A percentile compares a stretch with the other conserved stretches of the same genome.
Evolutionary conservation across 179 eudicot genomes (phyloP).

Genomic region (Dionaea muscipula): DNA sequence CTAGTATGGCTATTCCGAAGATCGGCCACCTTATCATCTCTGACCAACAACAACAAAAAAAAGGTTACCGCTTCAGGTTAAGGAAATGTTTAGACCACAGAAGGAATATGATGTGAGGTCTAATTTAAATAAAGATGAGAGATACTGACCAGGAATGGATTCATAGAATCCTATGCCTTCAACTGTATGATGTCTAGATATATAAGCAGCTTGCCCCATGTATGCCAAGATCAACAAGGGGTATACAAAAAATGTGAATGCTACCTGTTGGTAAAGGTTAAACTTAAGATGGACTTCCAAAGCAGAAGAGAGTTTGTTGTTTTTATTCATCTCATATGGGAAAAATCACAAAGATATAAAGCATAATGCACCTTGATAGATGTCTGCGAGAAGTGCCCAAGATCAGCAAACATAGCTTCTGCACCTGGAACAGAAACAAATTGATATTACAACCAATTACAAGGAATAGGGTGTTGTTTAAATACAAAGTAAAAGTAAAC

Average conservation of each 20-base stretch:
- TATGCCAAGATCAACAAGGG: slow-evolving; percentile 86
- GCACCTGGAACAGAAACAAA: slow-evolving; percentile 39
- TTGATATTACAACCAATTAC: slow-evolving; percentile 5
- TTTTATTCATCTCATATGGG: too few species aligned
- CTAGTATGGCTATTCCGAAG: slow-evolving; percentile 19
- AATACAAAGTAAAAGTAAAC: background rate
- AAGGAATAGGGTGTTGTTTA: background rate
- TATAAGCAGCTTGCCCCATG: slow-evolving; percentile 97
- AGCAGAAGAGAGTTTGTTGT: too few species aligned
- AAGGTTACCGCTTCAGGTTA: background rate
- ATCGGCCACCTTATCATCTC: background rate
- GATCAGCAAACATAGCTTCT: slow-evolving; percentile 97
- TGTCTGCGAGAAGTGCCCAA: slow-evolving; percentile 79
- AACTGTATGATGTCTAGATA: slow-evolving; percentile 58
- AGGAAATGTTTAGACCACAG: background rate
- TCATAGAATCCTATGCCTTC: slow-evolving; percentile 64
- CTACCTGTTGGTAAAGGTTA: slow-evolving; percentile 38
- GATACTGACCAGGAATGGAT: slow-evolving; percentile 44
- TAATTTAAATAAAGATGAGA: background rate
- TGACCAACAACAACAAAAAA: too few species aligned
- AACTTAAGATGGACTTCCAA: background rate
- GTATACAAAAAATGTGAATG: slow-evolving; percentile 82
- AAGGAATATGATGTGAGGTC: background rate
- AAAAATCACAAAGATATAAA: too few species aligned
- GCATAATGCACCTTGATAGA: slow-evolving; percentile 60